Evolutionary conservation across 2,329 filamentous ascomycete species (phyloP), one percentile per base, ranked within the genome.

Genomic region (Hymenotorrendiella dingleyae): DNA sequence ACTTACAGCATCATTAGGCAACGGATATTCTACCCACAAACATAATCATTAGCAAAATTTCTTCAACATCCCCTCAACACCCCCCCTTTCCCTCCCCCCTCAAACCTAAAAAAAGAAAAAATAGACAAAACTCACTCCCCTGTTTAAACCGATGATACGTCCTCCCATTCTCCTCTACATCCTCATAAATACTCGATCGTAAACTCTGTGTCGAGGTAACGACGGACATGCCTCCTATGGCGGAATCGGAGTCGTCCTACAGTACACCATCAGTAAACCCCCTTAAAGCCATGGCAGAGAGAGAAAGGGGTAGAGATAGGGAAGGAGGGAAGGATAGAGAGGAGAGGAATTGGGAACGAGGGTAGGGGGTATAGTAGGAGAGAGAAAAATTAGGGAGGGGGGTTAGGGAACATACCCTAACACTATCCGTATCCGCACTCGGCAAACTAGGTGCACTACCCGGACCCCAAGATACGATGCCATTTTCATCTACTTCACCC

Each of bases 101-200:
- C 32, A 28, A 42, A 2, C 8, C 7, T 10, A 27, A 14, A 24
- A 23, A 6, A 3, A 22, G 4, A 23, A 6, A 36, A 11, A 22
- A 11, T 17, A 1, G 19, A 11, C 12, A 9, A 27, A 33, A 43
- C 48, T 28, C 20, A 52, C 50, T 50, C 26, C 45, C 48, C 34
- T 50, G 28, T 16, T 51, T 52, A 21, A 53, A 54, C 7, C 43
- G 34, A 45, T 56, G 51, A 40, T 56, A 56, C 20, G 49, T 53
- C 23, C 53, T 40, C 11, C 54, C 53, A 48, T 55, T 56, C 39
- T 67, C 65, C 8, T 59, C 53, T 4, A 64, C 61, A 49, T 63
- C 64, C 5, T 58, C 48, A 27, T 59, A 42, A 10, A 42, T 34
- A 26, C 38, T 40, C 16, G 16, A 19, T 14, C 23, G 33, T 22